Base-by-base conservation (phyloP, 2,329 filamentous ascomycete genomes). In the Talaromyces sp. region DNA sequence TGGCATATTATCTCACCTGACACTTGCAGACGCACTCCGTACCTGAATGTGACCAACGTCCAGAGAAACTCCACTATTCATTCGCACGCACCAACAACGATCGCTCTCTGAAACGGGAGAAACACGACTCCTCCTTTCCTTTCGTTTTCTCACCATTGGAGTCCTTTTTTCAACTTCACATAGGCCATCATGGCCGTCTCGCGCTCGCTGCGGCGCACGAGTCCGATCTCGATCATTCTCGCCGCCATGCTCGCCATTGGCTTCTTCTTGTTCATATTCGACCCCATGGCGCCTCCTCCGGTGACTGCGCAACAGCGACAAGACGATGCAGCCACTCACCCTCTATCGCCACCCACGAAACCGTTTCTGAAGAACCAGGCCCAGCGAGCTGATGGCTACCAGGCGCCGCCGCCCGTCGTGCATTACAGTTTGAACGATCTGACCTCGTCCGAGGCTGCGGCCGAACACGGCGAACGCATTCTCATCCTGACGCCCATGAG, bases 361-460 rank as follows among this genome's bases (percentile, higher is more conserved):
- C 87, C 89, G 36, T 91, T 91, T 77, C 83, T 85, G 70, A 93
- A 92, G 73, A 79, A 84, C 28, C 85, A 86, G 67, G 78, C 77
- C 62, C 44, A 70, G 31, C 69, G 71, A 54, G 64, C 69, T 33
- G 84, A 81, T 72, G 83, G 74, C 63, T 82, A 78, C 67, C 72
- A 77, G 60, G 81, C 82, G 51, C 89, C 92, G 56, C 92, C 94
- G 59, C 93, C 94, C 8, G 93, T 99, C 54, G 86, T 91, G 42
- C 92, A 91, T 75, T 98, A 97, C 81, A 87, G 96, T 75, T 89
- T 99, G 78, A 98, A 98, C 82, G 93, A 94, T 78, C 86, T 98
- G 68, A 97, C 93, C 51, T 91, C 91, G 62, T 90, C 93, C 23
- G 75, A 83, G 57, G 84, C 90, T 66, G 91, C 95, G 1, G 81